phyloP scores from a whole-genome alignment of 1,284 basidiomycete genomes.

The Cutaneotrichosporon sp. region DNA sequence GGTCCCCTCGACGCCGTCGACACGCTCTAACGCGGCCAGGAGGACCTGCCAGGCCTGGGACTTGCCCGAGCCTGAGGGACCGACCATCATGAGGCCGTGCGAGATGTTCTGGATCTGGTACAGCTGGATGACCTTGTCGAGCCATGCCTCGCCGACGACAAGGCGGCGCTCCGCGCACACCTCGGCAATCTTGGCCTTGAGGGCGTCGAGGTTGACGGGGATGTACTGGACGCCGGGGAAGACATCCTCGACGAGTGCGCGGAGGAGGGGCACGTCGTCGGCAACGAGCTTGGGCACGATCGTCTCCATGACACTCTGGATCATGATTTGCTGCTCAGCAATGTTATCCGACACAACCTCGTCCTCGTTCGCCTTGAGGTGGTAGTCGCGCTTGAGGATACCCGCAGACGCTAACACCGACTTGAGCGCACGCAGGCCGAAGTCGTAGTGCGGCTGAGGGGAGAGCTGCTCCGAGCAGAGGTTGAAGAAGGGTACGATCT shows the following conservation, averaged over 20 bases:
- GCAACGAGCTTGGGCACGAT: slow-evolving; percentile 98
- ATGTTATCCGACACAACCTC: slow-evolving; percentile 62
- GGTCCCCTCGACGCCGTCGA: slow-evolving; percentile 90
- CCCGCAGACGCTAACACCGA: slow-evolving; percentile 95
- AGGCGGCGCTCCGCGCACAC: slow-evolving; percentile 86
- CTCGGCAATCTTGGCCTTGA: slow-evolving; percentile 79
- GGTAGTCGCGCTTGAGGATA: slow-evolving; percentile 90
- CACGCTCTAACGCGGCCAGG: slow-evolving; percentile 81
- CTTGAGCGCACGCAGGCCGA: slow-evolving; percentile 96
- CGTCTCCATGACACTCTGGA: slow-evolving; percentile 99
- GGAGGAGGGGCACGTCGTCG: slow-evolving; percentile 92
- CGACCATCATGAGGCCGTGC: slow-evolving; percentile 99
- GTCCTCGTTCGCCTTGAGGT: slow-evolving; percentile 51
- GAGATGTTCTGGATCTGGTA: slow-evolving; percentile 99
- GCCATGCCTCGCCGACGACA: slow-evolving; percentile 84
- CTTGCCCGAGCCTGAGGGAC: slow-evolving; percentile 95
- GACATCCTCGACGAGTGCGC: slow-evolving; percentile 92
- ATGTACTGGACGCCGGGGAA: slow-evolving; percentile 94
- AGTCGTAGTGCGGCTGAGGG: slow-evolving; percentile 98
- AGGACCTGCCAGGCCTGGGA: slow-evolving; percentile 97
- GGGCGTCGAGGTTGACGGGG: slow-evolving; percentile 82
- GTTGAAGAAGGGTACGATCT: slow-evolving; percentile 99
- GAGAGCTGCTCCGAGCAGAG: slow-evolving; percentile 96
- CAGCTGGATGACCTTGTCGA: slow-evolving; percentile 93
- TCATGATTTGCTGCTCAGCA: slow-evolving; percentile 91